Percentiles rank a stretch among this genome's conserved stretches.
These are phyloP conservation scores for Suhomyces kilbournensis DNA, from an alignment of 805 yeast genomes.

Conservation along the genomic window DNA sequence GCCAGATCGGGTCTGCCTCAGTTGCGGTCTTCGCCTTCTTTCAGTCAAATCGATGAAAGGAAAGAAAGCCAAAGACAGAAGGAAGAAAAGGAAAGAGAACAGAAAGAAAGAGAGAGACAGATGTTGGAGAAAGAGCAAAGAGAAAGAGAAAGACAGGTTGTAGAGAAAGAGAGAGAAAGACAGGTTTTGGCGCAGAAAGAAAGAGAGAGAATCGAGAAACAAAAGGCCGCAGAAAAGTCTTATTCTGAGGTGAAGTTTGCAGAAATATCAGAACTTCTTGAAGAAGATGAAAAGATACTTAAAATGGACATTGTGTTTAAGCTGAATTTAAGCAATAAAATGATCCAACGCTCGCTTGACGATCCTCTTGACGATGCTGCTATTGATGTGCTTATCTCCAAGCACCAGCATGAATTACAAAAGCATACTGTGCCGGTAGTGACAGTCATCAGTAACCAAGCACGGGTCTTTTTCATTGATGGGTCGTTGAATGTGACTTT, in stretches of 20 bases:
- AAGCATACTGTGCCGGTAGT: slow-evolving; percentile 28
- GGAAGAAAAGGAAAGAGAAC: background rate
- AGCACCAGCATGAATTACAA: slow-evolving; percentile 19
- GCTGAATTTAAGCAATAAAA: slow-evolving; percentile 31
- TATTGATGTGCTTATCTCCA: slow-evolving; percentile 31
- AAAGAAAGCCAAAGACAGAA: background rate
- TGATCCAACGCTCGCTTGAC: slow-evolving; percentile 14
- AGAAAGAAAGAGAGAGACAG: background rate
- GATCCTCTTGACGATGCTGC: slow-evolving; percentile 26
- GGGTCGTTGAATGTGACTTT: slow-evolving; percentile 30
- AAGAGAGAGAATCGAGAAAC: background rate
- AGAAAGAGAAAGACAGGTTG: background rate
- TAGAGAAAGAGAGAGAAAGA: background rate
- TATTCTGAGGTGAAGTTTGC: slow-evolving; percentile 22
- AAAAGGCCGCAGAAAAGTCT: background rate
- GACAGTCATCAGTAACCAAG: slow-evolving; percentile 38
- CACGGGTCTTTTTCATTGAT: slow-evolving; percentile 41
- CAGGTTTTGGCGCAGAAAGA: background rate
- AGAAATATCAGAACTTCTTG: slow-evolving; percentile 32
- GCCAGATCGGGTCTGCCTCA: background rate
- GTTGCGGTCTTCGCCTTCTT: background rate
- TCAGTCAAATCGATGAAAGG: background rate
- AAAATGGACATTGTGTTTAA: slow-evolving; percentile 39
- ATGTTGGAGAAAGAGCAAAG: background rate
- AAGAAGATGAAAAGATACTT: slow-evolving; percentile 36